Evolutionary conservation across 805 yeast species (phyloP), one percentile per base, ranked within the genome.

Genomic region (Kazachstania kunashirensis): DNA sequence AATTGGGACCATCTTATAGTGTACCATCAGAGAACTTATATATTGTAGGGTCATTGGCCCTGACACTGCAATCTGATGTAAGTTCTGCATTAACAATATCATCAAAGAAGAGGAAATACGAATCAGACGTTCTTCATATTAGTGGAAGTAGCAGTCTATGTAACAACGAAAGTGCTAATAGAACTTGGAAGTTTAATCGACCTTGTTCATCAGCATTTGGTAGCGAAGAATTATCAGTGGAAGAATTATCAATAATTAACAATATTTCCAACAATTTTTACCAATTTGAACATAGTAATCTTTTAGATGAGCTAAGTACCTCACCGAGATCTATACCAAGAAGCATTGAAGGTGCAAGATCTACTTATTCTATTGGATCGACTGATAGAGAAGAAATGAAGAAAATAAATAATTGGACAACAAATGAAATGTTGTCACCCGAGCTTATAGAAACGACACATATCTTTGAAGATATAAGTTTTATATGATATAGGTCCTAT

Each of bases 31-130:
- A 46, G 23, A 44, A 45, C 24, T 14, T 33, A 21, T 44, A 31
- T 20, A 34, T 40, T 3, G 48, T 47, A 3, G 55, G 55, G 1
- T 49, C 55, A 4, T 29, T 50, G 27, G 46, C 49, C 12, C 27
- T 50, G 11, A 39, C 34, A 8, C 15, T 37, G 15, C 24, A 28
- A 13, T 14, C 17, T 10, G 26, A 21, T 20, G 14, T 20, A 7
- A 13, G 34, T 3, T 13, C 16, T 8, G n/a, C 26, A 6, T 8
- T 18, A 4, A 26, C 19, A 13, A 18, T n/a, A 15, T 15, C 16
- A 5, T 18, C 17, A 8, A 17, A 37, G 13, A 29, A 29, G 23
- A 31, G 34, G 19, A 19, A 31, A 18, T 21, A 16, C 14, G 29
- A 25, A 19, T 25, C 24, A 15, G 25, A 14, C 6, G 29, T 14